Evolutionary conservation across 208 protist genomes (phyloP).

Genomic region (Novymonas esmeraldas): DNA sequence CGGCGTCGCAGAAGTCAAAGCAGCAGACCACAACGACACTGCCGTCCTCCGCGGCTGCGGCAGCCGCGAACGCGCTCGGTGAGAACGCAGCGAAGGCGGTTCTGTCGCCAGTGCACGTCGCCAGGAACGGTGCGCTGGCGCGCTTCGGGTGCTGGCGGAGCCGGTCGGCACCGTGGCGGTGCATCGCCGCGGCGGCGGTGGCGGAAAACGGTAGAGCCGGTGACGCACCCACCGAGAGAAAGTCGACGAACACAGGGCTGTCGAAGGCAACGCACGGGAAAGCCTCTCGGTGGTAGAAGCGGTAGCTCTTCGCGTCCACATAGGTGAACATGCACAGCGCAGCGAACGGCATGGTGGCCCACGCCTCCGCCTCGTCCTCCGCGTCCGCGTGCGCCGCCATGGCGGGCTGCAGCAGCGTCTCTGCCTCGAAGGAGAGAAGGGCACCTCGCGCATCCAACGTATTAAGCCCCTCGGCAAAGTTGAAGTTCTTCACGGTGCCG

Average conservation of each 20-base stretch:
- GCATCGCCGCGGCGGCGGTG: slow-evolving; percentile 21
- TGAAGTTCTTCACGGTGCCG: slow-evolving; percentile 34
- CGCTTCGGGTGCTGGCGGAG: slow-evolving; percentile 35
- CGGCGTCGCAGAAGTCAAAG: slow-evolving; percentile 42
- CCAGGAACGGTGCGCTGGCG: slow-evolving; percentile 54
- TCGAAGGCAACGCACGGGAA: slow-evolving; percentile 86
- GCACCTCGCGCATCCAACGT: slow-evolving; percentile 15
- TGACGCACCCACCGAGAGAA: slow-evolving; percentile 16
- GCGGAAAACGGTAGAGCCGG: slow-evolving; percentile 18
- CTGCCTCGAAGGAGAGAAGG: slow-evolving; percentile 25
- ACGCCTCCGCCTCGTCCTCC: slow-evolving; percentile 33
- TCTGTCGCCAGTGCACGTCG: slow-evolving; percentile 2
- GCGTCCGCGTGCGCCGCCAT: slow-evolving; percentile 4
- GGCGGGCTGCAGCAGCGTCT: slow-evolving; percentile 10
- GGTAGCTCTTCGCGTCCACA: slow-evolving; percentile 95
- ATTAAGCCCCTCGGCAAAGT: slow-evolving; percentile 23
- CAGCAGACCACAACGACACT: slow-evolving; percentile 36
- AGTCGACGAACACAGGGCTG: slow-evolving; percentile 28
- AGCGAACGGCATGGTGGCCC: slow-evolving; percentile 43
- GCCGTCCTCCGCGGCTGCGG: background rate
- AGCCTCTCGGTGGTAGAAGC: slow-evolving; percentile 94
- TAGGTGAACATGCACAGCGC: slow-evolving; percentile 90
- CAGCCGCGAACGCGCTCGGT: slow-evolving; percentile 4
- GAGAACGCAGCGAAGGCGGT: slow-evolving; percentile 33
- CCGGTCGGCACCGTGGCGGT: slow-evolving; percentile 26